Percentiles rank a stretch among this genome's conserved stretches.
These are phyloP conservation scores for Phytopythium cucurbitacearum DNA, from an alignment of 352 stramenopile genomes.

Conservation along the genomic window DNA sequence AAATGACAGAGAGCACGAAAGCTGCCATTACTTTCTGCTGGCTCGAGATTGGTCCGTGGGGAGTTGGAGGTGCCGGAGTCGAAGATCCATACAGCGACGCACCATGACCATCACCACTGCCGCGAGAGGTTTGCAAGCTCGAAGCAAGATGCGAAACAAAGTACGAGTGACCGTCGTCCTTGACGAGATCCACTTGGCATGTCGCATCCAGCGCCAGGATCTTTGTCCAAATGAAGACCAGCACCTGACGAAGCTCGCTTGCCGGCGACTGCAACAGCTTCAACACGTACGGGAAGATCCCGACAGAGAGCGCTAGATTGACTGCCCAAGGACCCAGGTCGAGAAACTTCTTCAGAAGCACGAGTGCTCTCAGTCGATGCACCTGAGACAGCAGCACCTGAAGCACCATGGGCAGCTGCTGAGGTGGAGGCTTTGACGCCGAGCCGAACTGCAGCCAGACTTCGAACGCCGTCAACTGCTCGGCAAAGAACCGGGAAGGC, in stretches of 20 bases:
- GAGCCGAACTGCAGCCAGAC: constrained; percentile 97
- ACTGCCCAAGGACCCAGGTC: constrained; percentile 92
- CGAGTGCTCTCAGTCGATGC: constrained; percentile 95
- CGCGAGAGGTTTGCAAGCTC: constrained; percentile 41
- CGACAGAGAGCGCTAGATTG: constrained; percentile 91
- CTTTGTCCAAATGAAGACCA: constrained; percentile 92
- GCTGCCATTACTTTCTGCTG: constrained; percentile 94
- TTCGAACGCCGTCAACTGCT: constrained; percentile 98
- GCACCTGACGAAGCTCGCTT: constrained; percentile 93
- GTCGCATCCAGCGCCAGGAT: constrained; percentile 96
- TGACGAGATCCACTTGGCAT: constrained; percentile 95
- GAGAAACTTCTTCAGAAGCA: constrained; percentile 95
- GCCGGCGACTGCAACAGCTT: constrained; percentile 96
- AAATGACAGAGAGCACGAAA: constrained; percentile 95
- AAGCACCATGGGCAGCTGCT: constrained; percentile 98
- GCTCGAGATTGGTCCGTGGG: constrained; percentile 1
- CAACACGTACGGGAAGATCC: constrained; percentile 98
- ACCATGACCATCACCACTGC: constrained; percentile 7
- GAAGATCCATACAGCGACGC: constrained; percentile 3
- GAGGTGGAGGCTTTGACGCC: constrained; percentile 86
- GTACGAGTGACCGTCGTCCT: constrained; percentile 93
- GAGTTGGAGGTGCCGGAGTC: constrained; percentile 1
- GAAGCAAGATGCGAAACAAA: constrained; percentile 94
- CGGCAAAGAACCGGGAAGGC: constrained; percentile 95
- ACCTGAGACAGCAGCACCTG: constrained; percentile 96